Base-by-base conservation (phyloP, 805 yeast species). In the Hagleromyces aurorensis region DNA sequence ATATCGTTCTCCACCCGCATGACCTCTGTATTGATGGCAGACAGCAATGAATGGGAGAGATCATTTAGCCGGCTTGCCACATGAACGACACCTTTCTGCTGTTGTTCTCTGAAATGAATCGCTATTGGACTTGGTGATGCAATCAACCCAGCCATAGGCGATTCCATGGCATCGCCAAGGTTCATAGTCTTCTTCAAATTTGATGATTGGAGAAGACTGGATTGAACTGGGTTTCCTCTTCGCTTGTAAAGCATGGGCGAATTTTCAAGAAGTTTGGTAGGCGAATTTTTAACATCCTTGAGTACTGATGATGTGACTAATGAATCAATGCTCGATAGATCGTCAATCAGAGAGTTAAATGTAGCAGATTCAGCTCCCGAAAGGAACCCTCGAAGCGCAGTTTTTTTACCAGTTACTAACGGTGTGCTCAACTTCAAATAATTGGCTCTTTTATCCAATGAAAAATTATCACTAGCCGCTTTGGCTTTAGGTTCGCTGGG, bases 111-210 rank as follows among this genome's bases (percentile, higher is more conserved):
- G n/a, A n/a, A n/a, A 16, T 25, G 27, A 7, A 30, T 31, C 13
- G 23, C 17, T 10, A 16, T 17, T 9, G 41, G 13, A n/a, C 30
- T 28, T 8, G 41, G 41, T 18, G 37, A 37, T 12, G 32, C 19
- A n/a, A 30, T 31, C 12, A 37, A 21, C 3, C 38, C 35, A 9
- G 23, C 33, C 12, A 33, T 12, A 9, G 41, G 41, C 11, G 41
- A 31, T 16, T 39, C 33, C 27, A 39, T 85, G 55, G 91, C 82
- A 49, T 67, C 94, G 41, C 94, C 94, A 62, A 86, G 83, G 72
- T 74, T 81, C 61, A 63, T 74, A 34, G 81, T 77, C 48, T 80
- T 68, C 68, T 71, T 85, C 63, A 77, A 75, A 68, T 78, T 83
- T 54, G 94, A 80, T 59, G 75, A 79, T n/a, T 52, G 94, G 85